Evolutionary conservation across 2,329 filamentous ascomycete genomes (phyloP).

Genomic region (Xylaria sp.): DNA sequence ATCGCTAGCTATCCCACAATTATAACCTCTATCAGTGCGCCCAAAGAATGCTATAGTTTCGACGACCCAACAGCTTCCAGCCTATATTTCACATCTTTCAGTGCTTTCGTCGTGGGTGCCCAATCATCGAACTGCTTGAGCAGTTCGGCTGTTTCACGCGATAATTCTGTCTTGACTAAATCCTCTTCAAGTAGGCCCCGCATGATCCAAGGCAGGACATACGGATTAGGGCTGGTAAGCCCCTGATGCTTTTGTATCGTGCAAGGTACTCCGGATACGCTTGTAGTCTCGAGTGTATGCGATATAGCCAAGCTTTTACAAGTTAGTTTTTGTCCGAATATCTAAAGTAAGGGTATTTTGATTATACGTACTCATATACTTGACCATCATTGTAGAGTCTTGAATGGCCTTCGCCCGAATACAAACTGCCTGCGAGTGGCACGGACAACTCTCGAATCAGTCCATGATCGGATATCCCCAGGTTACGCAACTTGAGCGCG

Average conservation of each 20-base stretch:
- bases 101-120: constrained; percentile 87
- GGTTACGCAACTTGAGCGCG: constrained; percentile 90
- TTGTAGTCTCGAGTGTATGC: constrained; percentile 78
- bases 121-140: constrained; percentile 92
- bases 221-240: constrained; percentile 76
- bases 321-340: constrained; percentile 25
- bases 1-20: constrained; percentile 14
- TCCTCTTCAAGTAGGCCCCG: constrained; percentile 92
- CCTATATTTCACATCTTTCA: constrained; percentile 96
- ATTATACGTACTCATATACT: constrained; percentile 75
- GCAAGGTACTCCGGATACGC: constrained; percentile 59
- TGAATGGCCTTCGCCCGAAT: constrained; percentile 92
- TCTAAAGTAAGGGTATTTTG: background rate
- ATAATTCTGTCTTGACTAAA: constrained; percentile 83
- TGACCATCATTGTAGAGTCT: constrained; percentile 89
- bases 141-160: constrained; percentile 79
- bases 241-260: constrained; percentile 62
- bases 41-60: constrained; percentile 65
- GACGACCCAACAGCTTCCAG: constrained; percentile 92
- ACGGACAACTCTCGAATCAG: constrained; percentile 89
- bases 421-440: constrained; percentile 89
- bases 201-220: constrained; percentile 95
- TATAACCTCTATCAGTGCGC: constrained; percentile 1
- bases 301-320: constrained; percentile 69
- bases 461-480: constrained; percentile 92